Evolutionary conservation across 2,329 filamentous ascomycete genomes (phyloP).

Genomic region (Aspergillus niger): DNA sequence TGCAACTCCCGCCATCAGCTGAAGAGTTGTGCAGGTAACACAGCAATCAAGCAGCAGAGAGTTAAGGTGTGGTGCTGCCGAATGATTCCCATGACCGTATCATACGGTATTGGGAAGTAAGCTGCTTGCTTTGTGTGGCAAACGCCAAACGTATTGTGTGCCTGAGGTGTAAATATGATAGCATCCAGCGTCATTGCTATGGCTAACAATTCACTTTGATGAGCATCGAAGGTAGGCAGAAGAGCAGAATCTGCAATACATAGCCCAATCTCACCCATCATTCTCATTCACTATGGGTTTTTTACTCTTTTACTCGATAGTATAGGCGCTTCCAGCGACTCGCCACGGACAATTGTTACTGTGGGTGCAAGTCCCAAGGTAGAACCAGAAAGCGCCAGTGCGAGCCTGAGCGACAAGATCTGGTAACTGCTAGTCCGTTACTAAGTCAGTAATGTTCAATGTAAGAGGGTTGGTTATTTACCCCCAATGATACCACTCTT

Average conservation of each 20-base stretch:
- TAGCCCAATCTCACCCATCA: not conserved
- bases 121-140: slow-evolving; percentile 1
- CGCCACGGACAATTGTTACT: not conserved
- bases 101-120: not conserved
- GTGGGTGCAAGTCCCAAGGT: not conserved
- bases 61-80: not conserved
- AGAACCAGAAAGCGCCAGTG: not conserved
- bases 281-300: no score
- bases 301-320: not conserved
- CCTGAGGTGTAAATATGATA: not conserved
- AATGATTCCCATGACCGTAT: not conserved
- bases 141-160: not conserved
- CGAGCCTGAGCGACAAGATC: not conserved
- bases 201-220: not conserved
- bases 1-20: not conserved
- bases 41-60: not conserved
- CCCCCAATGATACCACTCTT: slow-evolving; percentile 1
- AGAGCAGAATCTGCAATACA: not conserved
- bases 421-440: not conserved
- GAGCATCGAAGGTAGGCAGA: not conserved
- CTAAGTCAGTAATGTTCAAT: not conserved
- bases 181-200: not conserved
- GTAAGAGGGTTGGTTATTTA: not conserved
- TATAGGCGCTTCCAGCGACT: not conserved
- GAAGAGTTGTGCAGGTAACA: not conserved